Conservation (phyloP, 805 yeast genomes). For the Candida maltosa region DNA sequence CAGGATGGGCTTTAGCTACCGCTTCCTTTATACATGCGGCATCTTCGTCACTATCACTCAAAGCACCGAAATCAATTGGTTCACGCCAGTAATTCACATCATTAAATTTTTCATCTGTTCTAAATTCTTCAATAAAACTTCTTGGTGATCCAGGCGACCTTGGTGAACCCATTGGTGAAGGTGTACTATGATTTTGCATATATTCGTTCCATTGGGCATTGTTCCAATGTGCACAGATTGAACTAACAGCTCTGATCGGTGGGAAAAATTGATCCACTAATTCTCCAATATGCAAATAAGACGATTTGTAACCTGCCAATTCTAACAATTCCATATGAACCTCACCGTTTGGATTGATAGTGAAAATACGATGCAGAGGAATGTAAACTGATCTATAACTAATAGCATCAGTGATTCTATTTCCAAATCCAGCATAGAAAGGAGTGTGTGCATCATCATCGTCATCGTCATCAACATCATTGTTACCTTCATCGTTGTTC, state of each 20-base stretch:
- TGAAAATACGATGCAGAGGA: slow-evolving; percentile 90
- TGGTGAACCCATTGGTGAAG: slow-evolving; percentile 6
- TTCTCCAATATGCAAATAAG: slow-evolving; percentile 87
- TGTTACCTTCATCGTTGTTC: slow-evolving; percentile 1
- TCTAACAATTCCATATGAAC: slow-evolving; percentile 96
- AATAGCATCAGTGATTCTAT: slow-evolving; percentile 92
- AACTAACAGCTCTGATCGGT: slow-evolving; percentile 46
- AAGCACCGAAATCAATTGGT: slow-evolving; percentile 64
- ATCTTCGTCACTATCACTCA: slow-evolving; percentile 47
- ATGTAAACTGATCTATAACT: slow-evolving; percentile 91
- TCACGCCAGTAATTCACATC: slow-evolving; percentile 94
- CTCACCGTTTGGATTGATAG: slow-evolving; percentile 94
- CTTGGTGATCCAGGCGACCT: slow-evolving; percentile 24
- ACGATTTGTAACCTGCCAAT: slow-evolving; percentile 85
- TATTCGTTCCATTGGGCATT: slow-evolving; percentile 33
- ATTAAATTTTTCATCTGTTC: slow-evolving; percentile 60
- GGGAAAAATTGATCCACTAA: slow-evolving; percentile 97
- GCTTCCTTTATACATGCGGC: slow-evolving; percentile 5
- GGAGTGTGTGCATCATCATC: slow-evolving; percentile 60
- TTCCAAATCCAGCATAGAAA: slow-evolving; percentile 97
- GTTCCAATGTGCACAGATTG: slow-evolving; percentile 31
- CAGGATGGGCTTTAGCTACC: background rate
- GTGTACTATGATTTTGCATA: slow-evolving; percentile 13
- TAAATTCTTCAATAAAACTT: slow-evolving; percentile 31
- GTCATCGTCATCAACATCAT: background rate